Base-by-base conservation (phyloP, 228 moss, liverwort and hornwort species). In the Sphagnum magellanicum region DNA sequence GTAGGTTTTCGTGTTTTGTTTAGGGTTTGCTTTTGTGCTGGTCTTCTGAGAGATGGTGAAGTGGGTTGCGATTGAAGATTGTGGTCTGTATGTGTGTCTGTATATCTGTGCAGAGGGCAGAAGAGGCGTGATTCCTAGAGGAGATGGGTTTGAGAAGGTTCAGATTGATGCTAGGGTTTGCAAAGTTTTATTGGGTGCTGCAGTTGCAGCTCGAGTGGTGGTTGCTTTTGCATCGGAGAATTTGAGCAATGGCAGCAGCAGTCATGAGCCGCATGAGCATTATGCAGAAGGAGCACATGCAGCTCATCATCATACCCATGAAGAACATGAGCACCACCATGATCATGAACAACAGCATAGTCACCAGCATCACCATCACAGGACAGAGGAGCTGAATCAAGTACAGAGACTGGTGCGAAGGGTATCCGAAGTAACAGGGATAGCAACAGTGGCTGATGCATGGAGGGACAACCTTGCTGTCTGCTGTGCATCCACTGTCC, bases 381-480 rank as follows among this genome's bases (percentile, higher is more conserved):
- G 55, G 17, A 16, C 69, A 7, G 60, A 76, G 70, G 70, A 77
- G 66, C 81, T 89, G 78, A 98, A 98, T 65, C 66, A 71, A 70
- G 63, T 83, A 59, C 97, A 98, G 72, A 81, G 76, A 72, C 65
- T 79, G 72, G 65, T 98, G 67, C 79, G 82, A 69, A 90, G 77
- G 72, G 12, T 84, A 58, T 79, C 85, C 14, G 78, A 81, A 63
- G 71, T 84, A 58, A 59, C 91, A 52, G 91, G 97, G 58, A 72
- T 98, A 65, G 82, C 86, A 16, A 85, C 76, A 48, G 60, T 98
- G 66, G 97, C 97, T 50, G 87, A 98, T 53, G 64, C 81, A 70
- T 89, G 81, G 90, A 81, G 93, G 53, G 91, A 98, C 52, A 98
- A 98, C 70, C 59, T 98, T 51, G 77, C 74, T 62, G 85, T 79